Evolutionary conservation across 2,329 filamentous ascomycete species (phyloP), one percentile per base, ranked within the genome.

Genomic region (Paraphaeosphaeria minitans): DNA sequence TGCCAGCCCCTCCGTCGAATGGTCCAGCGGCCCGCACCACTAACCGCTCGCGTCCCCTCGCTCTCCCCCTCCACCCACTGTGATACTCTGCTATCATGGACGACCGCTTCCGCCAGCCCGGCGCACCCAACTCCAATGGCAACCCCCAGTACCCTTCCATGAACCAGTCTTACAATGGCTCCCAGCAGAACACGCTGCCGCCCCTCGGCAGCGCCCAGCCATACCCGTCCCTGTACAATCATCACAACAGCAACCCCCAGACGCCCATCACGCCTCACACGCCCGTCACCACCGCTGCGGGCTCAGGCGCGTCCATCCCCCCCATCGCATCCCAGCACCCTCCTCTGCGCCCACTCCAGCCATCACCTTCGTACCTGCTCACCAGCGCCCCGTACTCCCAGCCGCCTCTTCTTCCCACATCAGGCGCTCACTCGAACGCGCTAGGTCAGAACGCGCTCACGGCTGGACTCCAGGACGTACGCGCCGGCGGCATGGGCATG

Each of bases 401-500:
- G 58, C 62, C 73, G 41, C 66, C 72, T 39, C 67, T 74, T 54
- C 66, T 75, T 43, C 65, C 74, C 46, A 73, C 74, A 9, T 66
- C 74, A 3, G 62, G 68, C 19, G 69, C 75, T n/a, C 73, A 75
- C 56, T 61, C 73, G 33, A 74, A 73, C 61, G 42, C 62, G 47
- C 73, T 75, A 61, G 70, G 73, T 55, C 55, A 76, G 65, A 10
- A 60, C 61, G 3, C 62, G n/a, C 47, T 71, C 55, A 57, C 68
- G 13, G 59, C 56, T 45, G 68, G 66, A 31, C 72, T 80, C 47
- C 78, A 78, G 19, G 77, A 77, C 55, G 66, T 79, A 41, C 74
- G 78, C 31, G 72, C 76, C 2, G 75, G 77, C 42, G 77, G 78
- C 48, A 69, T 80, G 53, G 71, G 71, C 39, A 53, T 77, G 65